A percentile compares a stretch with the other conserved stretches of the same genome.
Evolutionary conservation across 2,329 filamentous ascomycete species (phyloP).

Genomic region (Penicillium griseofulvum): DNA sequence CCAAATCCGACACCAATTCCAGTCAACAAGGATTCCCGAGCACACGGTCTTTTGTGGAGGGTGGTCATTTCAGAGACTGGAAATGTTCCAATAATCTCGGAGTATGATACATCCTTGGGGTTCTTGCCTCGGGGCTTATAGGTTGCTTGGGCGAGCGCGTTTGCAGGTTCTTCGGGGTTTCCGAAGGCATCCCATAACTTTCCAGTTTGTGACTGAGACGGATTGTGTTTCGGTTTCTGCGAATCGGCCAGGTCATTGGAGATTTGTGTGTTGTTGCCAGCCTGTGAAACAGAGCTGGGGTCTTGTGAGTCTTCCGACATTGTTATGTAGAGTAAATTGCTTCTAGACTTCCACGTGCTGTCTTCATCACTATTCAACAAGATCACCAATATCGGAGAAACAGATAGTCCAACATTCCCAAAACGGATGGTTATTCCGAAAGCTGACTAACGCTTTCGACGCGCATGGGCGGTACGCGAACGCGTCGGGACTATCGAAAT

Average conservation of each 20-base stretch:
- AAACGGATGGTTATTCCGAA: constrained; percentile 26
- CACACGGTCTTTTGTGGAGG: constrained; percentile 77
- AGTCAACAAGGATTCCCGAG: constrained; percentile 74
- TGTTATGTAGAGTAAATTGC: constrained; percentile 13
- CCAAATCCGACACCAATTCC: constrained; percentile 79
- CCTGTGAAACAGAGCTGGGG: constrained; percentile 13
- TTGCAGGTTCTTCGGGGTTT: constrained; percentile 51
- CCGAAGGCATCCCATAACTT: constrained; percentile 51
- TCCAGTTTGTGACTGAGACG: constrained; percentile 46
- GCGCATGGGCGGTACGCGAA: constrained; percentile 32
- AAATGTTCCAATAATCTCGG: constrained; percentile 43
- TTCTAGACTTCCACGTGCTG: background rate
- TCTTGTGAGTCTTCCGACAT: constrained; percentile 45
- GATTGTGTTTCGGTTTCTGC: constrained; percentile 42
- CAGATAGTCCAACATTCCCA: constrained; percentile 5
- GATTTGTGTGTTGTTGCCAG: constrained; percentile 18
- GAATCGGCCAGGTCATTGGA: constrained; percentile 20
- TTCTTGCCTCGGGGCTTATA: constrained; percentile 61
- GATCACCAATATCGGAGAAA: constrained; percentile 9
- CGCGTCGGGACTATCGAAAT: constrained; percentile 30
- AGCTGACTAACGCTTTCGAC: constrained; percentile 26
- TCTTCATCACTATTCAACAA: background rate
- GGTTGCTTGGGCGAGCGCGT: constrained; percentile 56
- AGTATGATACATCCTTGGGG: constrained; percentile 42
- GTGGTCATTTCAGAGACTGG: constrained; percentile 56